These are phyloP conservation scores for Adansonia madagascariensis DNA, from an alignment of 441 rosid species.

Conservation along the genomic window DNA sequence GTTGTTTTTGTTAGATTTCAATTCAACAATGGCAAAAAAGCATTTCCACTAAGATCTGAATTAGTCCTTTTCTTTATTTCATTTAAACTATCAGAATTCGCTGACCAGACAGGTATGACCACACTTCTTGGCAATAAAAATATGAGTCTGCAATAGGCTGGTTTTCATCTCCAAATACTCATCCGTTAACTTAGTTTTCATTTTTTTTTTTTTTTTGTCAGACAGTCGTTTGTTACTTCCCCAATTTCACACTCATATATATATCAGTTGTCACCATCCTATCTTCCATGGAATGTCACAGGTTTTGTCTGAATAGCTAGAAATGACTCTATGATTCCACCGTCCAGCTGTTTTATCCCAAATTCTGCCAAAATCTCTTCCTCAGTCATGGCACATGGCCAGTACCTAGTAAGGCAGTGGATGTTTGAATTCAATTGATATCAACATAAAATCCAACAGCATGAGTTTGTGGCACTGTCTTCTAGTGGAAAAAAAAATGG, in stretches of 20 bases:
- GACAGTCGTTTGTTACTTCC: not conserved
- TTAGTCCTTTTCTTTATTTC: no score
- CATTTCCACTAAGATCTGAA: not conserved
- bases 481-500: slow-evolving; percentile 16
- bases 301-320: slow-evolving; percentile 15
- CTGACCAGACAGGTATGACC: not conserved
- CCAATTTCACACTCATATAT: no score
- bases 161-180: not conserved
- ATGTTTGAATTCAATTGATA: slow-evolving; percentile 6
- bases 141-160: not conserved
- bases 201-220: not conserved
- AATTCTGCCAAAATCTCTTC: not conserved
- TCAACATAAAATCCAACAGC: slow-evolving; percentile 22
- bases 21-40: slow-evolving; percentile 2
- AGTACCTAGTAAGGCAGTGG: not conserved
- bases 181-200: not conserved
- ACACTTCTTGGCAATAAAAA: not conserved
- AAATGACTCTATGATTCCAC: not conserved
- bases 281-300: not conserved
- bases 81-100: not conserved
- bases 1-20: not conserved
- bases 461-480: slow-evolving; percentile 26
- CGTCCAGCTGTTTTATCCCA: slow-evolving; percentile 4
- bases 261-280: slow-evolving; percentile 19
- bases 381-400: slow-evolving; percentile 12